Evolutionary conservation across 345 rosid species (phyloP).

Genomic region (Gynandropsis gynandra): DNA sequence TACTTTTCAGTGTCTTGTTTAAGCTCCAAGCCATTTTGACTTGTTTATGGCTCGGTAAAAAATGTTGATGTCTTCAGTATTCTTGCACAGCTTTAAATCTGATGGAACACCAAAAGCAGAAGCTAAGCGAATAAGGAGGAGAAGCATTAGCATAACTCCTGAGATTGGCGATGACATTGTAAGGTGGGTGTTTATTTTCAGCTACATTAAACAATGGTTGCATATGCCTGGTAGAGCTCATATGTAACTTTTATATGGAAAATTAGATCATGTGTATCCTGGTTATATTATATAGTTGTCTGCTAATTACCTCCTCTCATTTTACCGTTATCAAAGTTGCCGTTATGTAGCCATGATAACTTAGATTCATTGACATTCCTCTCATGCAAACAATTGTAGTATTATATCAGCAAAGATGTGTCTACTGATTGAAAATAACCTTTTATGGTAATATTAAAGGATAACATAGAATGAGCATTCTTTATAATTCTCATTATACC

Average conservation of each 20-base stretch:
- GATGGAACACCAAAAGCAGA: slow-evolving; percentile 74
- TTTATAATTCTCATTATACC: neutral
- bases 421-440: neutral
- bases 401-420: neutral
- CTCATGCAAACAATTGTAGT: neutral
- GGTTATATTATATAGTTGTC: slow-evolving; percentile 12
- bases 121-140: slow-evolving; percentile 81
- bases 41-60: slow-evolving; percentile 11
- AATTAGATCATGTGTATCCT: neutral
- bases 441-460: neutral
- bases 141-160: slow-evolving; percentile 97
- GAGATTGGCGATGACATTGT: slow-evolving; percentile 98
- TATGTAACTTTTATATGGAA: slow-evolving; percentile 1
- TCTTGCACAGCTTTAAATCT: slow-evolving; percentile 48
- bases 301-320: neutral
- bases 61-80: slow-evolving; percentile 16
- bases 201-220: slow-evolving; percentile 11
- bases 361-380: slow-evolving; percentile 7
- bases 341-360: neutral
- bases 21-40: slow-evolving; percentile 15
- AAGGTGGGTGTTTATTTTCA: slow-evolving; percentile 51
- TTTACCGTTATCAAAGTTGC: neutral
- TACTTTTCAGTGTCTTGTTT: slow-evolving; percentile 20
- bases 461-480: slow-evolving; percentile 1
- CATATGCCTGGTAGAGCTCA: slow-evolving; percentile 9